Percentiles rank a stretch among this genome's conserved stretches.
Evolutionary conservation across 2,329 filamentous ascomycete species (phyloP).

Genomic region (Talaromyces amestolkiae): DNA sequence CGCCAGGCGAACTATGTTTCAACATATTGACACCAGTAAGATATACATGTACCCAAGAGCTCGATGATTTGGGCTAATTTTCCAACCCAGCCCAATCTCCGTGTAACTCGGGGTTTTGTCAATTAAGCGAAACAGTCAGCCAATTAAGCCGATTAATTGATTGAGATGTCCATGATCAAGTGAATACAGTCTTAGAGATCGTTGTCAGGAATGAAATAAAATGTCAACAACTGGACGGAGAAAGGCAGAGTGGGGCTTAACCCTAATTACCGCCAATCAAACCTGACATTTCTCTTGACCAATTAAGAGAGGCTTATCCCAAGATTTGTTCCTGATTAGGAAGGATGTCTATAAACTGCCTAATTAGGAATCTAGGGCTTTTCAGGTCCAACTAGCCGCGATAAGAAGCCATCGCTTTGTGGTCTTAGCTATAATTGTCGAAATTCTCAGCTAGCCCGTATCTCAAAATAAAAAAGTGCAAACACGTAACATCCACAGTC

Average conservation of each 20-base stretch:
- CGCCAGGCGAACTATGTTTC: constrained; percentile 26
- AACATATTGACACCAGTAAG: background rate
- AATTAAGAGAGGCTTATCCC: background rate
- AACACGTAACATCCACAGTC: no score
- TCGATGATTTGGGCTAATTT: no score
- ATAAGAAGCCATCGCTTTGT: background rate
- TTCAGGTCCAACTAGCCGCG: background rate
- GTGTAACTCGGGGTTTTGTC: no score
- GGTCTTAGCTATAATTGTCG: background rate
- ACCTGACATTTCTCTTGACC: background rate
- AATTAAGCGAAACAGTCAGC: background rate
- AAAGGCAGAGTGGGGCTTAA: background rate
- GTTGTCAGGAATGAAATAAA: background rate
- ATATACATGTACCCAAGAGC: background rate
- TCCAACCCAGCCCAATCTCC: background rate
- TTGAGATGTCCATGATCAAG: background rate
- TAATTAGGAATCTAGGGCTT: background rate
- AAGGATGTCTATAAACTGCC: background rate
- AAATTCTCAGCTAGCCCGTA: no score
- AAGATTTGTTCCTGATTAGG: background rate
- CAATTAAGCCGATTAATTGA: background rate
- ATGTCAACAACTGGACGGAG: background rate
- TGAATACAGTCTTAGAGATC: background rate
- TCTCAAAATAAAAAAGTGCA: no score
- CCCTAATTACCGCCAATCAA: background rate